phyloP scores from a whole-genome alignment of 176 grass and related monocot species.

The Triticum urartu region DNA sequence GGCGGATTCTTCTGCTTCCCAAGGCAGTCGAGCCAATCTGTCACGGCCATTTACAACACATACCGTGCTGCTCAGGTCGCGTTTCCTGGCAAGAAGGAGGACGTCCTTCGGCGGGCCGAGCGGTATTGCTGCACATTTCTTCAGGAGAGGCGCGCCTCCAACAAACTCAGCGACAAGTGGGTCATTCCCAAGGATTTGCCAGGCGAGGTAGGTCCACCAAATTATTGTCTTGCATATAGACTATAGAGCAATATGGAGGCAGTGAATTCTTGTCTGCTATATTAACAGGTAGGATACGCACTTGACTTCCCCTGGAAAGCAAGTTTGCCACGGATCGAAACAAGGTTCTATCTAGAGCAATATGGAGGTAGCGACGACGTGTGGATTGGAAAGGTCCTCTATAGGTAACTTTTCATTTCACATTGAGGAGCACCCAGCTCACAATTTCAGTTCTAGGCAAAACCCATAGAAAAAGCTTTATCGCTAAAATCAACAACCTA shows the following conservation, averaged over 20 bases:
- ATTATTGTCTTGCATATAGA: too few relatives aligned
- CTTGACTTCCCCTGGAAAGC: slow-evolving; percentile 23
- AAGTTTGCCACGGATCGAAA: slow-evolving; percentile 21
- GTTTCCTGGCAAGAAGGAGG: slow-evolving; percentile 32
- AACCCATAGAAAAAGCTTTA: too few relatives aligned
- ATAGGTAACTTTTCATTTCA: background rate
- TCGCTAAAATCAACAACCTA: too few relatives aligned
- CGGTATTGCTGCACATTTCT: slow-evolving; percentile 31
- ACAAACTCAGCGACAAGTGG: slow-evolving; percentile 58
- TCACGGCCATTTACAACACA: slow-evolving; percentile 40
- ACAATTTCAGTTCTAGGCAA: too few relatives aligned
- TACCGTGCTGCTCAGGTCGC: slow-evolving; percentile 36
- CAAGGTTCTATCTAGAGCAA: slow-evolving; percentile 29
- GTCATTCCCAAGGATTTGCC: slow-evolving; percentile 51
- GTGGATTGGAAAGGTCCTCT: slow-evolving; percentile 31
- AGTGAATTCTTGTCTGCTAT: too few relatives aligned
- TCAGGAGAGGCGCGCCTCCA: slow-evolving; percentile 24
- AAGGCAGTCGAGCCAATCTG: slow-evolving; percentile 26
- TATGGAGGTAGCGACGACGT: slow-evolving; percentile 14
- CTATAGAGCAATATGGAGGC: too few relatives aligned
- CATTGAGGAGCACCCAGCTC: too few relatives aligned
- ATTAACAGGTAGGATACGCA: background rate
- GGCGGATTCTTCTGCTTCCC: slow-evolving; percentile 34
- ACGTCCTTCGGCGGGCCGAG: background rate
- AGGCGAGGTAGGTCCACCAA: slow-evolving; percentile 32